Evolutionary conservation across 2,329 filamentous ascomycete species (phyloP).

Genomic region (Cercospora citrullina): DNA sequence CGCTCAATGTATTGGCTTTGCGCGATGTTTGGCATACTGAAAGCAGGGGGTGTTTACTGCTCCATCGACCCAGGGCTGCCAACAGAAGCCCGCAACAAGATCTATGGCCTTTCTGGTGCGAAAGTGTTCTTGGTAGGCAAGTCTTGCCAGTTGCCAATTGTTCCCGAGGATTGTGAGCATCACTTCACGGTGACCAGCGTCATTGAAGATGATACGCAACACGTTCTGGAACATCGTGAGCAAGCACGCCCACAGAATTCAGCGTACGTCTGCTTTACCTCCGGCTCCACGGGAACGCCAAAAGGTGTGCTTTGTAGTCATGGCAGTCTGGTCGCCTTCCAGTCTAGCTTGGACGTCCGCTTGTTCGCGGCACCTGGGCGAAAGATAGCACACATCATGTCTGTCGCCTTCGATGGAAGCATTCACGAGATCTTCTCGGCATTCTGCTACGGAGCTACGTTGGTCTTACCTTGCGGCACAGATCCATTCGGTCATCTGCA

Average conservation of each 20-base stretch:
- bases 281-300: conserved; percentile 3
- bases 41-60: background rate
- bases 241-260: background rate
- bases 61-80: background rate
- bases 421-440: conserved; percentile 9
- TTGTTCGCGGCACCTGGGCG: conserved; percentile 2
- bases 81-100: background rate
- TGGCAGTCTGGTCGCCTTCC: conserved; percentile 8
- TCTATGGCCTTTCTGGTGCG: background rate
- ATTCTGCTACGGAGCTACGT: conserved; percentile 1
- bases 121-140: background rate
- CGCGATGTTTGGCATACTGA: background rate
- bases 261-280: conserved; percentile 13
- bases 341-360: conserved; percentile 2
- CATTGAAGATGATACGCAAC: background rate
- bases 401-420: conserved; percentile 4
- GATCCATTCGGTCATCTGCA: background rate
- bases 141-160: background rate
- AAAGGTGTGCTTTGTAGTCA: conserved; percentile 11
- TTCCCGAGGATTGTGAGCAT: background rate
- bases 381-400: conserved; percentile 11
- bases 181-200: background rate
- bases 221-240: background rate
- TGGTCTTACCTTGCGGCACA: background rate
- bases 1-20: background rate